Conservation (phyloP, 129 eudicot species). For the Kitagawia praeruptora region DNA sequence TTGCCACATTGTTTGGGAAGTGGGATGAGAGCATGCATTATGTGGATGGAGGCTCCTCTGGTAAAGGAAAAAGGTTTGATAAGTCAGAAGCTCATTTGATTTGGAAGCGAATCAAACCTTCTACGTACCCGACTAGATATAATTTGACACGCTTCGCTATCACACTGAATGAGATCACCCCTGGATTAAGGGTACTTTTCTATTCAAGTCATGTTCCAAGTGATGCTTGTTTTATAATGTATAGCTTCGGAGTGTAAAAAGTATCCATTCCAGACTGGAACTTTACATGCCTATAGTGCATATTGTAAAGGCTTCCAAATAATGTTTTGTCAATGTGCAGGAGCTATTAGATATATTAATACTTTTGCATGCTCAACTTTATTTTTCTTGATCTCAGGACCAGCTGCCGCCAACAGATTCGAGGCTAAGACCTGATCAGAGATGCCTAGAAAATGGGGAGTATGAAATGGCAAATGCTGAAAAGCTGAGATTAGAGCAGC, state of each 20-base stretch:
- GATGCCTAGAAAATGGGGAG: slow-evolving; percentile 90
- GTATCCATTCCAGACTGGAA: background rate
- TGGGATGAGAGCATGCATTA: slow-evolving; percentile 99
- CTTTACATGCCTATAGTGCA: background rate
- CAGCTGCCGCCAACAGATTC: slow-evolving; percentile 97
- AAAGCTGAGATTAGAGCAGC: slow-evolving; percentile 83
- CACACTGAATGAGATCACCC: slow-evolving; percentile 81
- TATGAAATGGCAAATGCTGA: slow-evolving; percentile 87
- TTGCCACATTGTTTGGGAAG: slow-evolving; percentile 83
- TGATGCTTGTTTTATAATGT: background rate
- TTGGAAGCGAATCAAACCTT: slow-evolving; percentile 92
- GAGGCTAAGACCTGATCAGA: slow-evolving; percentile 89
- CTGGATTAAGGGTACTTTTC: slow-evolving; percentile 54
- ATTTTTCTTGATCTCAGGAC: slow-evolving; percentile 33
- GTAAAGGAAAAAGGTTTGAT: slow-evolving; percentile 57
- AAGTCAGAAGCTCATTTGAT: slow-evolving; percentile 63
- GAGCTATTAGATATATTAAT: background rate
- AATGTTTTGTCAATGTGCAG: background rate
- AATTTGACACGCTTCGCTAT: slow-evolving; percentile 91
- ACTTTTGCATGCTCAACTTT: background rate
- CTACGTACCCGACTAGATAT: slow-evolving; percentile 79
- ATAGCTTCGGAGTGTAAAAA: background rate
- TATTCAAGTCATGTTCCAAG: background rate
- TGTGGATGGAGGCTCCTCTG: slow-evolving; percentile 57
- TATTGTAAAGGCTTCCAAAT: background rate